Percentiles rank a stretch among this genome's conserved stretches.
These are phyloP conservation scores for Trichophyton benhamiae DNA, from an alignment of 2,329 filamentous ascomycete genomes.

Conservation along the genomic window DNA sequence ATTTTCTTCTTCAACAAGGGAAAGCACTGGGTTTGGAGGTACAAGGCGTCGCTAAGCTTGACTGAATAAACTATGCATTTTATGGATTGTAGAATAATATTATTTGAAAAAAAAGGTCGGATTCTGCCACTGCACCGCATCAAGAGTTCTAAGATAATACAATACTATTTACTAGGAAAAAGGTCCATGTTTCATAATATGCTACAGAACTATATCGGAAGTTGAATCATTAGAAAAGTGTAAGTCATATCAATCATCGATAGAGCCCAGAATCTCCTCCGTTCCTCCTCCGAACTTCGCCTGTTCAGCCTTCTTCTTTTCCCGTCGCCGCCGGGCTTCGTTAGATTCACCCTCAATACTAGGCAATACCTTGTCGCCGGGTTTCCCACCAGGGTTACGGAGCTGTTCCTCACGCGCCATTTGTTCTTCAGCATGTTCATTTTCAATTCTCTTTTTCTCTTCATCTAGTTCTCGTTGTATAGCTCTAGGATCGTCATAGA, in stretches of 20 bases:
- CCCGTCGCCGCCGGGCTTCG: slow-evolving; percentile 16
- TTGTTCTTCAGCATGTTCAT: slow-evolving; percentile 36
- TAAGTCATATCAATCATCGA: slow-evolving; percentile 18
- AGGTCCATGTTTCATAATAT: neutral
- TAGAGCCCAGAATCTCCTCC: slow-evolving; percentile 30
- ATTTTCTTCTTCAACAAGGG: slow-evolving; percentile 6
- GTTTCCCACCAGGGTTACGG: slow-evolving; percentile 28
- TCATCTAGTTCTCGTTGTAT: slow-evolving; percentile 33
- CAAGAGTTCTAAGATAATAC: neutral
- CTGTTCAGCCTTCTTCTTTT: slow-evolving; percentile 19
- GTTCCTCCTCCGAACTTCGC: slow-evolving; percentile 24
- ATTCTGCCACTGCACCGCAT: neutral
- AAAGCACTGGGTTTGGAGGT: slow-evolving; percentile 13
- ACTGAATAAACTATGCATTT: neutral
- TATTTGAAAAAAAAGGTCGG: neutral
- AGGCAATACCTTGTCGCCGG: slow-evolving; percentile 18
- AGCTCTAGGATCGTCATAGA: slow-evolving; percentile 30
- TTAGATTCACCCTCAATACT: slow-evolving; percentile 24
- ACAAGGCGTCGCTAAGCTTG: slow-evolving; percentile 8
- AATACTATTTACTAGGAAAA: neutral
- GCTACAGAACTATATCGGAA: neutral
- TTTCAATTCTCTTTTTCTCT: slow-evolving; percentile 35
- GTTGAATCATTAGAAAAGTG: neutral
- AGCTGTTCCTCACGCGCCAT: slow-evolving; percentile 33
- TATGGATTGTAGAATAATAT: neutral